Evolutionary conservation across 129 eudicot genomes (phyloP).

Genomic region (Pseudognaphalium luteoalbum): DNA sequence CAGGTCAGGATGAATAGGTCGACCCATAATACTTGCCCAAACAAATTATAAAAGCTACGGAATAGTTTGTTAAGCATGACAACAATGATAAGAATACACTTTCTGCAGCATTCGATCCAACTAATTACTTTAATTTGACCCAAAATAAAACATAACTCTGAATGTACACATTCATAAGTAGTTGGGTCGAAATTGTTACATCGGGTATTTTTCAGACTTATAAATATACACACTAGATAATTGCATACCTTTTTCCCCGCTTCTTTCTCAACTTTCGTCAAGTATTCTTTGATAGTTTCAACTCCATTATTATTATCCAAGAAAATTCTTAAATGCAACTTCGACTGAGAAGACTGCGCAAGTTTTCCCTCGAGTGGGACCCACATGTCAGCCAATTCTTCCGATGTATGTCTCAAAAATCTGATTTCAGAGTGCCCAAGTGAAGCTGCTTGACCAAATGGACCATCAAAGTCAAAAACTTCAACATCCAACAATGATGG

Average conservation of each 20-base stretch:
- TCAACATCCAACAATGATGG: slow-evolving; percentile 90
- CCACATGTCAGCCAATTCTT: slow-evolving; percentile 87
- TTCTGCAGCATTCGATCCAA: not conserved
- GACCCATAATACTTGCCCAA: no score
- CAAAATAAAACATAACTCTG: not conserved
- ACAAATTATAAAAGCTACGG: not conserved
- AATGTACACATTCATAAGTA: not conserved
- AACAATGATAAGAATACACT: no score
- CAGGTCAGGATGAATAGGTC: no score
- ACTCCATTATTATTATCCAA: slow-evolving; percentile 91
- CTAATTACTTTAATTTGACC: not conserved
- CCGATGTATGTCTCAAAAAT: slow-evolving; percentile 71
- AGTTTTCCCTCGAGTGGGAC: slow-evolving; percentile 85
- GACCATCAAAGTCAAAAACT: slow-evolving; percentile 90
- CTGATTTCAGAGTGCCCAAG: slow-evolving; percentile 92
- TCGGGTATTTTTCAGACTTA: not conserved
- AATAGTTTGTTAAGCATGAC: not conserved
- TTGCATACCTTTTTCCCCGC: slow-evolving; percentile 82
- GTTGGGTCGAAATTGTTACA: no score
- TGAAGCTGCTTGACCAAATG: slow-evolving; percentile 78
- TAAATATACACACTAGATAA: slow-evolving; percentile 2
- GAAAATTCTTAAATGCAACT: slow-evolving; percentile 85
- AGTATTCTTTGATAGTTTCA: slow-evolving; percentile 87
- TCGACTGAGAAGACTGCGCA: slow-evolving; percentile 80
- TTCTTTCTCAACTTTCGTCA: slow-evolving; percentile 86